A percentile compares a stretch with the other conserved stretches of the same genome.
Conservation (phyloP, 2,329 filamentous ascomycete genomes). For the Epichloe hybrida region DNA sequence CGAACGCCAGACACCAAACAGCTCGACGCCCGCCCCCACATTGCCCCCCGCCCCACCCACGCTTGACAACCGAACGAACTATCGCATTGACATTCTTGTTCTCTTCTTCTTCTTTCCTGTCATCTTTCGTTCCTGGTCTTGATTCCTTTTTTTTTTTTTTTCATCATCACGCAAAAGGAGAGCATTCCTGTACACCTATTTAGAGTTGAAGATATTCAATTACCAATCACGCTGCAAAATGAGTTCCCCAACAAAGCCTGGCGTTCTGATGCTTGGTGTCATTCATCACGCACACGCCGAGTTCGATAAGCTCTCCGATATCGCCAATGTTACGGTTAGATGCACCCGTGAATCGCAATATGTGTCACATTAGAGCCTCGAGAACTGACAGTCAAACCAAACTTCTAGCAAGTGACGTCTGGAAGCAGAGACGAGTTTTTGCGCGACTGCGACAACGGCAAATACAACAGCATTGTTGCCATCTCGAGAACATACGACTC, state of each 20-base stretch:
- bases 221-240: not conserved
- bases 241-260: conserved; percentile 2
- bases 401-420: conserved; percentile 6
- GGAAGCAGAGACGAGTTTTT: conserved; percentile 9
- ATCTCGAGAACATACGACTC: conserved; percentile 42
- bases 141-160: too few relatives aligned
- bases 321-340: conserved; percentile 8
- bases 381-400: not conserved
- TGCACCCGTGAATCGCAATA: not conserved
- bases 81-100: too few relatives aligned
- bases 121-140: too few relatives aligned
- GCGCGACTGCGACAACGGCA: conserved; percentile 40
- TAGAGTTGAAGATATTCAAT: too few relatives aligned
- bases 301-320: conserved; percentile 8
- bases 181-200: too few relatives aligned
- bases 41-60: not conserved
- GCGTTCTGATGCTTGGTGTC: conserved; percentile 10
- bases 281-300: conserved; percentile 9
- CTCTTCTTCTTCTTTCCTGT: not conserved
- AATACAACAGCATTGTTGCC: conserved; percentile 41
- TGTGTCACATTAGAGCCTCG: not conserved
- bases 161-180: too few relatives aligned
- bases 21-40: not conserved
- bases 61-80: not conserved
- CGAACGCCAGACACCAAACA: not conserved